Conservation (phyloP, 345 rosid genomes). For the Dipteronia sinensis region DNA sequence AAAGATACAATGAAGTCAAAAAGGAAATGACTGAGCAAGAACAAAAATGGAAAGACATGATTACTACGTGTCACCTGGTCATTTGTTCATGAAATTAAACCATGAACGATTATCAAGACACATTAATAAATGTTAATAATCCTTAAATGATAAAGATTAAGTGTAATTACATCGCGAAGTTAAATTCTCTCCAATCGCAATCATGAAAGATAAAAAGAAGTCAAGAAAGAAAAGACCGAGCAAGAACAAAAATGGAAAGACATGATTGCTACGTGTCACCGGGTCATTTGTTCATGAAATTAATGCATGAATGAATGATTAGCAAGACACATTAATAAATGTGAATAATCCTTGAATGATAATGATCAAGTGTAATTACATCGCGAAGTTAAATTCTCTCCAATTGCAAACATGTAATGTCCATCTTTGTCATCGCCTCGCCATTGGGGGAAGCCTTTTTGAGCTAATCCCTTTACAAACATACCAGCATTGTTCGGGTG, state of each 20-base stretch:
- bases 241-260: too few relatives aligned
- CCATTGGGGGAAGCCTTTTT: constrained; percentile 66
- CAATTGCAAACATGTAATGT: constrained; percentile 66
- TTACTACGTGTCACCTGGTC: background rate
- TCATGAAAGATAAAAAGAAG: constrained; percentile 15
- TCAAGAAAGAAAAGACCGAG: too few relatives aligned
- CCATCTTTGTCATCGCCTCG: constrained; percentile 81
- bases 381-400: constrained; percentile 74
- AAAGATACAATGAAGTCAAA: background rate
- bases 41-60: background rate
- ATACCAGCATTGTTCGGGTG: constrained; percentile 46
- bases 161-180: constrained; percentile 72
- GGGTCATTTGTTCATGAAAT: background rate
- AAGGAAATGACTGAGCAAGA: background rate
- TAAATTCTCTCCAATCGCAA: constrained; percentile 71
- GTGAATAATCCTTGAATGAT: constrained; percentile 30
- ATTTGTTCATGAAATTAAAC: background rate
- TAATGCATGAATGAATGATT: constrained; percentile 12
- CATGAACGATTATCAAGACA: constrained; percentile 17
- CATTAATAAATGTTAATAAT: constrained; percentile 16
- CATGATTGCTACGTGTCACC: too few relatives aligned
- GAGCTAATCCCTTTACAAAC: constrained; percentile 58
- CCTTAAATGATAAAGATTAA: constrained; percentile 40
- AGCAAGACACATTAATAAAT: constrained; percentile 16
- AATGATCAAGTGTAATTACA: constrained; percentile 62